phyloP scores from a whole-genome alignment of 495 filamentous ascomycete species.

The Tetracladium setigerum region DNA sequence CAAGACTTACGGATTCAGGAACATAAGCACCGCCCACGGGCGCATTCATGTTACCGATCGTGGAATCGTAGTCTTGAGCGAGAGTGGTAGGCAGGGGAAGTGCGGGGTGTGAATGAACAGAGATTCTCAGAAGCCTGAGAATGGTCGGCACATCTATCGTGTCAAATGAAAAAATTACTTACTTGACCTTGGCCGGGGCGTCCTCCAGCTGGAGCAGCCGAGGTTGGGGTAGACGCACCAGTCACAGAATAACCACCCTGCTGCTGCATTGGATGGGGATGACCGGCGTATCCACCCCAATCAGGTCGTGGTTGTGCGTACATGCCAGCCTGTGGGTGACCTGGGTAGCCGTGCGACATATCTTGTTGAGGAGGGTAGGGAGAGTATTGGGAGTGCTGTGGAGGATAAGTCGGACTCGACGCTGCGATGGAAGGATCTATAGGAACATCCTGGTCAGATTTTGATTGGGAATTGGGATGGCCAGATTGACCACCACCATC shows the following conservation, averaged over 20 bases:
- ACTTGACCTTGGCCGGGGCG: not conserved
- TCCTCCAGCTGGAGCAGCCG: constrained; percentile 41
- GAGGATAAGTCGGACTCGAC: constrained; percentile 83
- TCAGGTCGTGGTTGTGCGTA: constrained; percentile 67
- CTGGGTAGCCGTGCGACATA: constrained; percentile 65
- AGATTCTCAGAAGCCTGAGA: not conserved
- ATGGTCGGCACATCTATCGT: not conserved
- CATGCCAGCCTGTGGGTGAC: constrained; percentile 41
- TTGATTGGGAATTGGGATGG: constrained; percentile 62
- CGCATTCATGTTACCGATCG: no score
- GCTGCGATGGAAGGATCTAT: constrained; percentile 98
- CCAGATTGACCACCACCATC: constrained; percentile 57
- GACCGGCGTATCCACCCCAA: constrained; percentile 67
- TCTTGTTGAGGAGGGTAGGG: constrained; percentile 83
- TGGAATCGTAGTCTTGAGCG: no score
- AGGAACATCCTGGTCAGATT: constrained; percentile 93
- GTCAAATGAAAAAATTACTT: not conserved
- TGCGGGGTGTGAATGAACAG: no score
- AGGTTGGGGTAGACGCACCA: constrained; percentile 50
- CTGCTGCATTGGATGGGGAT: constrained; percentile 49
- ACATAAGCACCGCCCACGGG: no score
- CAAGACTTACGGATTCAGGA: no score
- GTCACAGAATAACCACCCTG: constrained; percentile 53
- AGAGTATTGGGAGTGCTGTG: constrained; percentile 58
- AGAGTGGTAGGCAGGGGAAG: no score